A percentile compares a stretch with the other conserved stretches of the same genome.
Evolutionary conservation across 345 rosid genomes (phyloP).

Genomic region (Punica granatum): DNA sequence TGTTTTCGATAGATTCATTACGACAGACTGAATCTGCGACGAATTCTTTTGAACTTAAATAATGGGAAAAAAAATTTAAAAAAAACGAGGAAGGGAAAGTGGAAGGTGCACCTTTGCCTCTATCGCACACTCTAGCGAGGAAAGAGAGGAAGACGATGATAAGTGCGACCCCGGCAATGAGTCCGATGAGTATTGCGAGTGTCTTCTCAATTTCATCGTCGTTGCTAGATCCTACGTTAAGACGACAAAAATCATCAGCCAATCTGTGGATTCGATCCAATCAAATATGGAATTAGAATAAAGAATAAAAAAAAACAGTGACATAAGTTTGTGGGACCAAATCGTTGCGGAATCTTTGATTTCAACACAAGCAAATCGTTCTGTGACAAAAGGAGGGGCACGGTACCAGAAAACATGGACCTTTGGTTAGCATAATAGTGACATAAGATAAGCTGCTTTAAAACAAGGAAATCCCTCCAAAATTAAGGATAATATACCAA

Average conservation of each 20-base stretch:
- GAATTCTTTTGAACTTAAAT: background rate
- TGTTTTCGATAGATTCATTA: background rate
- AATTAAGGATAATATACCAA: too few species aligned
- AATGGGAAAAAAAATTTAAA: background rate
- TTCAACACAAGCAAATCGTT: too few species aligned
- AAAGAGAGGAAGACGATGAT: slow-evolving; percentile 65
- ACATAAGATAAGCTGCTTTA: too few species aligned
- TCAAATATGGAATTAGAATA: too few species aligned
- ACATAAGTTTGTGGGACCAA: too few species aligned
- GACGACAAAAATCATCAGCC: background rate
- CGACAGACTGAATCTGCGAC: too few species aligned
- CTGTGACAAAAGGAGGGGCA: too few species aligned
- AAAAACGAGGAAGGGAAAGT: background rate
- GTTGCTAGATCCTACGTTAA: slow-evolving; percentile 3
- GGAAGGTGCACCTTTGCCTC: slow-evolving; percentile 44
- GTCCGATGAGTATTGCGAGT: slow-evolving; percentile 75
- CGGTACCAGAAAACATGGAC: too few species aligned
- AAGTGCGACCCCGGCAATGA: slow-evolving; percentile 76
- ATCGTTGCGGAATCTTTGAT: too few species aligned
- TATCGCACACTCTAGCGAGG: slow-evolving; percentile 48
- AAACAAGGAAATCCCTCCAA: too few species aligned
- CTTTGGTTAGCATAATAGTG: too few species aligned
- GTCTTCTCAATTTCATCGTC: slow-evolving; percentile 89
- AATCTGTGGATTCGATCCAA: background rate
- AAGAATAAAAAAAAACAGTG: too few species aligned